Base-by-base conservation (phyloP, 805 yeast species). In the Starmerella stigmatis region DNA sequence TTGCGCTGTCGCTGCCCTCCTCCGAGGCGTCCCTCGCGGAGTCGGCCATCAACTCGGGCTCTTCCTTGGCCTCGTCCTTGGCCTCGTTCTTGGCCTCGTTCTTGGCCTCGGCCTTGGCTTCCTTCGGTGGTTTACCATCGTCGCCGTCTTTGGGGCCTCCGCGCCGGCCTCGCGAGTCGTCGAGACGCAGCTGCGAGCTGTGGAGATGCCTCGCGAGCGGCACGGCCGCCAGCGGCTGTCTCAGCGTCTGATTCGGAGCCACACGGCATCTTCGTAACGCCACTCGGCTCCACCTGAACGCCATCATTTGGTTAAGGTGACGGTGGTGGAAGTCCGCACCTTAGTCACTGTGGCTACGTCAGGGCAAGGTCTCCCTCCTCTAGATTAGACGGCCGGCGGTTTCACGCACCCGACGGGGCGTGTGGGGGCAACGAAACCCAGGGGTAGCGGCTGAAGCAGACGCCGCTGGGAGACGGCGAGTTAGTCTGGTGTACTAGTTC, bases 241-340 rank as follows among this genome's bases (percentile, higher is more conserved):
- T 16, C 2, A 12, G 21, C 29, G 19, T 35, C 10, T n/a, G 5
- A 16, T 31, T 15, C 25, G 42, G 15, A 20, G 29, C 26, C 12
- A 27, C 21, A 13, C 33, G 26, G 21, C 42, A 23, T 15, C 33
- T 12, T 13, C 33, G 25, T 12, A 43, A 35, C 41, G 45, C 47
- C 45, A 40, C 50, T 43, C 45, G 19, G 28, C 43, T 29, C 45
- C 29, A 28, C 30, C 34, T 38, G 23, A 33, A 38, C 29, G 47
- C 30, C 32, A 39, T 44, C 47, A 44, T 44, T 15, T 26, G 33
- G 41, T 27, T 38, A 21, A 38, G 26, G 43, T 39, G 12, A 15
- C 13, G 40, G 11, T 15, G 40, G 4, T 13, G 5, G 30, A 23
- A n/a, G 15, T 36, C n/a, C 29, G 22, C 15, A 5, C 29, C 30